Base-by-base conservation (phyloP, 2,329 filamentous ascomycete genomes). In the Clarireedia hainanense region DNA sequence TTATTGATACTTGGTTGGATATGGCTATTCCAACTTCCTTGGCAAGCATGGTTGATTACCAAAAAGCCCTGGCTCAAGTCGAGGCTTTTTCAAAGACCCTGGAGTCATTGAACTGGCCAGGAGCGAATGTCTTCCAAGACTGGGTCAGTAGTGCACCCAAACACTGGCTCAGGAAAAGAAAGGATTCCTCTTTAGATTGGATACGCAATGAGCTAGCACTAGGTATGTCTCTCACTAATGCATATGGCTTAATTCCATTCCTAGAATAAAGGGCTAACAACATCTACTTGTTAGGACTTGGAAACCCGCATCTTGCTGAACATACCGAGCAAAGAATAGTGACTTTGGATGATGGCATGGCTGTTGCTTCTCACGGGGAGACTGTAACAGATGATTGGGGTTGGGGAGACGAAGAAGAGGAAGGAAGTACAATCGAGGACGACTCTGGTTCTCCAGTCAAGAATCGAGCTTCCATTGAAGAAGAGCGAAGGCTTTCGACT, bases 141-240 rank as follows among this genome's bases (percentile, higher is more conserved):
- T 99, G 94, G 92, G 84, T 89, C 0, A 81, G 85, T 42, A 84
- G 86, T 59, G 87, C 89, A 1, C 88, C 91, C 0, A 83, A 83
- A 56, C 84, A 90, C 26, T 99, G 94, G 94, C 78, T 97, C 14
- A 81, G 81, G 2, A 92, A 90, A 68, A 86, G 91, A 61, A 84
- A 88, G 65, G 91, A 95, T 65, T 83, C 80, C 36, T 85, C 89
- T 0, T 77, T 99, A 24, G 86, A 91, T 59, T 79, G 80, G 36
- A 83, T 95, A 12, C 83, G 94, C 24, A 79, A 73, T 20, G 80
- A 86, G 47, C 77, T 96, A 2, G 78, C 83, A n/a, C 43, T 65
- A 23, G 65, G 66, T 62, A 55, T 43, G 57, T 48, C 17, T 3
- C 30, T 34, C 30, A 12, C 3, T 34, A 12, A 12, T 1, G 30